Base-by-base conservation (phyloP, 345 rosid species). In the Syzygium aromaticum region DNA sequence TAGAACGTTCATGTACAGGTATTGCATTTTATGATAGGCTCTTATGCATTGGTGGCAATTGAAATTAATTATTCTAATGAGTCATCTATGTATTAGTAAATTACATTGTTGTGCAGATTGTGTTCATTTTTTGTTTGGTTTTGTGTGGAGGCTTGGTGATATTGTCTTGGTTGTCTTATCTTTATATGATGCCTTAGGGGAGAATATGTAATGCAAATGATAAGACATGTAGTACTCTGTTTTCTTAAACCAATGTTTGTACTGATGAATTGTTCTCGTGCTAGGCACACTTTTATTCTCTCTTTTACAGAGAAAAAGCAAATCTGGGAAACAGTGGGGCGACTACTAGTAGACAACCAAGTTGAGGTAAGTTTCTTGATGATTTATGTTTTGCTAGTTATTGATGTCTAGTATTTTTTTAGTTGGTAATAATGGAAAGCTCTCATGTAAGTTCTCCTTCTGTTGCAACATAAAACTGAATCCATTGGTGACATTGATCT, bases 1-100 rank as follows among this genome's bases (percentile, higher is more conserved):
- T 16, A 94, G 98, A 84, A 94, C 98, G 85, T 98, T 98, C 91
- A 96, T 98, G 99, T 96, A 94, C 89, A 96, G 99, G 99, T 98
- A 92, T 90, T 84, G 11, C 85, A 23, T 89, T 51, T 86, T 85
- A 88, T 67, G 54, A 28, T 51, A 51, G 30, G 30, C 77, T 43
- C 56, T 64, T 87, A 53, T 23, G 25, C 9, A 21, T 33, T 17
- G 46, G 52, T 38, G 61, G 38, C 53, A 28, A 30, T 86, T n/a
- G 16, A 64, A 51, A 27, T 82, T 85, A 54, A 11, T 52, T 51
- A 77, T 46, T 67, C 54, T 28, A 25, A n/a, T 43, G 53, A 61
- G 10, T 17, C 25, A 28, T 61, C 40, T 51, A 46, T 11, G 30
- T 49, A 33, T 54, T 21, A 16, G n/a, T 38, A 40, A 67, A 67